Evolutionary conservation across 176 grass and related monocot species (phyloP), one percentile per base, ranked within the genome.

Genomic region (Zoysia japonica): DNA sequence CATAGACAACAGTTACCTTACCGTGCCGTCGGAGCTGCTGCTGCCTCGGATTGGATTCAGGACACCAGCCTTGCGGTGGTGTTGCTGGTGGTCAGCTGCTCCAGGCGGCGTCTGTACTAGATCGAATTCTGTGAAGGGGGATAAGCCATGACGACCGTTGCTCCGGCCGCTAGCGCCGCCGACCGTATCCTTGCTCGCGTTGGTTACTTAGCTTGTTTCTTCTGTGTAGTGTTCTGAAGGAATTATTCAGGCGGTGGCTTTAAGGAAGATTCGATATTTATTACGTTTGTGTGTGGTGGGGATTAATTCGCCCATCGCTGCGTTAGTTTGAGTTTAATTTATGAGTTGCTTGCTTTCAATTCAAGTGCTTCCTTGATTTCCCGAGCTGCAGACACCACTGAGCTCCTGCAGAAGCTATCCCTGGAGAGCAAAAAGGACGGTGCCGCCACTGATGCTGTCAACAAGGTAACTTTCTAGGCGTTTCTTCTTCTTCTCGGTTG

Each of bases 341-440:
- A 1, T 9, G 14, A 38, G 47, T 51, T 65, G 64, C 47, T 65
- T 13, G 61, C 63, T 82, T 77, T 47, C 57, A 78, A 28, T 52
- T 40, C 28, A 61, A 37, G 11, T 89, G 72, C 45, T 74, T 68
- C 9, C 87, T 84, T 89, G 92, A 78, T 89, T 81, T 78, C 20
- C 10, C 4, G 6, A 69, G 84, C 47, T 59, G 10, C 87, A 86
- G 84, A 95, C 62, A 68, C 85, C 65, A 78, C 93, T 35, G 85
- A 83, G 61, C 84, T 95, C 65, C 81, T 97, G 87, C 89, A 94
- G 55, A 94, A 97, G 42, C 62, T 97, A 10, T 85, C 89, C 46
- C 62, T 97, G 51, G 94, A 94, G 19, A 72, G 87, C 78, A 86
- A 88, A 61, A 73, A 89, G 56, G 93, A 94, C n/a, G 85, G 83